Conservation (phyloP, 2,329 filamentous ascomycete species). For the Karstenula rhodostoma region DNA sequence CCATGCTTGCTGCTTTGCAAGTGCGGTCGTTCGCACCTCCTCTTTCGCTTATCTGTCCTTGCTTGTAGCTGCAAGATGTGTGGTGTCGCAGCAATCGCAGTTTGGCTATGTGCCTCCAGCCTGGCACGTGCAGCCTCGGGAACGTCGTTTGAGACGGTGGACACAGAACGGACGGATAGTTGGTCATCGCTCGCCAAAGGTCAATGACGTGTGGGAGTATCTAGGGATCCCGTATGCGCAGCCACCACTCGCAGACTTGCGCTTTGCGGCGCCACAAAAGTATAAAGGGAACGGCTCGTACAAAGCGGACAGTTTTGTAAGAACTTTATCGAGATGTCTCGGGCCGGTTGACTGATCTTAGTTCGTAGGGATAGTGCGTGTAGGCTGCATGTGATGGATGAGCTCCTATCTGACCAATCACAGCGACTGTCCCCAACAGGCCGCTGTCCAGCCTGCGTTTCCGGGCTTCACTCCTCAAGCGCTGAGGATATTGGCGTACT, state of each 20-base stretch:
- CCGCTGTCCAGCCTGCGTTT: neutral
- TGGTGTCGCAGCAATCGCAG: slow-evolving; percentile 3
- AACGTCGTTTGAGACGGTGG: slow-evolving; percentile 31
- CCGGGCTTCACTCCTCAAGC: slow-evolving; percentile 2
- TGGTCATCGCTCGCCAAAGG: neutral
- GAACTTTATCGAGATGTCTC: neutral
- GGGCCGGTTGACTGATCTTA: neutral
- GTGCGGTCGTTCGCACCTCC: neutral
- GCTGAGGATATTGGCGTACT: neutral
- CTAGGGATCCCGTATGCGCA: slow-evolving; percentile 46
- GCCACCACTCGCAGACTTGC: slow-evolving; percentile 40
- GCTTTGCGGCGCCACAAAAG: slow-evolving; percentile 38
- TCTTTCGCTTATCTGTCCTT: neutral
- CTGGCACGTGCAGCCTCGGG: slow-evolving; percentile 10
- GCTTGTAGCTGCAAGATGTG: slow-evolving; percentile 13
- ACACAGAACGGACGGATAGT: slow-evolving; percentile 23
- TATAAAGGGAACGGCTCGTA: slow-evolving; percentile 12
- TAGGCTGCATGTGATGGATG: neutral
- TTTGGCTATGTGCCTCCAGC: slow-evolving; percentile 11
- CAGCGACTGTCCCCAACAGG: neutral
- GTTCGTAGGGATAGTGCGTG: neutral
- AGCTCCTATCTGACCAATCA: neutral
- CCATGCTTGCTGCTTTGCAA: neutral
- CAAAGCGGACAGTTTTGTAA: slow-evolving; percentile 1
- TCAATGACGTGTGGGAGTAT: slow-evolving; percentile 37